Percentiles rank a stretch among this genome's conserved stretches.
Conservation (phyloP, 2,329 filamentous ascomycete species). For the Exserohilum rostratum region DNA sequence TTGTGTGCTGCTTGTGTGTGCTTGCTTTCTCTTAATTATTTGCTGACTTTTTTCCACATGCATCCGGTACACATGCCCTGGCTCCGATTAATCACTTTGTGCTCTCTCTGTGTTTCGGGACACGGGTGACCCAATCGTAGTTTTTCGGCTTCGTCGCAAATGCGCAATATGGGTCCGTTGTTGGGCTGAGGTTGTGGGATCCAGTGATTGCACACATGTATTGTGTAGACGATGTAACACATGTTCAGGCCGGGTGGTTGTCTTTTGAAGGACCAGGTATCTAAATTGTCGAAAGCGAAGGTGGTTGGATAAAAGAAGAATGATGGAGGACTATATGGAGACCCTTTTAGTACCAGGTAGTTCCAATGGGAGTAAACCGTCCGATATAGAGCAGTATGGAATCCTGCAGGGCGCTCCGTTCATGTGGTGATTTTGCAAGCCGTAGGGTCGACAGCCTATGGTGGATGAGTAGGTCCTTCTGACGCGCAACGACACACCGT, state of each 20-base stretch:
- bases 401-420: neutral
- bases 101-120: conserved; percentile 35
- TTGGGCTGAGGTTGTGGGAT: conserved; percentile 35
- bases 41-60: conserved; percentile 33
- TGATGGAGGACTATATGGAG: neutral
- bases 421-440: neutral
- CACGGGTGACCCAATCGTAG: conserved; percentile 35
- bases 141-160: conserved; percentile 37
- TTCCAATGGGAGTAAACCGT: neutral
- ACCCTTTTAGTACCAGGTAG: neutral
- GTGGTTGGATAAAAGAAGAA: neutral
- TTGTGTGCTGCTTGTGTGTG: conserved; percentile 1
- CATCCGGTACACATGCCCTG: conserved; percentile 42
- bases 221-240: conserved; percentile 43
- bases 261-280: neutral
- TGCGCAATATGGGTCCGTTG: conserved; percentile 36
- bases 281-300: neutral
- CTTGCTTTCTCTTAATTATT: neutral
- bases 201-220: conserved; percentile 43
- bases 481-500: neutral
- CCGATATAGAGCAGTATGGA: neutral
- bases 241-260: conserved; percentile 19
- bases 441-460: neutral
- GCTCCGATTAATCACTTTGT: conserved; percentile 39
- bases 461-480: neutral